Percentiles rank a stretch among this genome's conserved stretches.
phyloP scores from a whole-genome alignment of 345 rosid genomes.

The Gossypium longicalyx region DNA sequence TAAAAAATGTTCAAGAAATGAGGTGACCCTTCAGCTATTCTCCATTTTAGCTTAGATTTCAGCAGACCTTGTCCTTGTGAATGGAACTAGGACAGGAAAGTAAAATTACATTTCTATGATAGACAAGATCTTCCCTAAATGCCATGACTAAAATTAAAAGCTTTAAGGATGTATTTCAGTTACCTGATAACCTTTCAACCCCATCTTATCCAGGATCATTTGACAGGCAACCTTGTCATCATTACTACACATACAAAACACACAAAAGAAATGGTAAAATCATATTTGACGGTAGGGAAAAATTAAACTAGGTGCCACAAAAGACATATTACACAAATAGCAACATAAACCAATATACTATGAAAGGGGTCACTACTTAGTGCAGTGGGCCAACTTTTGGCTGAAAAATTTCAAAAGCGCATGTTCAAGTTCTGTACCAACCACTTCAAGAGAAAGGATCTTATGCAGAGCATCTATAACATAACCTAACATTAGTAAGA shows the following conservation, averaged over 20 bases:
- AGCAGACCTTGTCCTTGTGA: background rate
- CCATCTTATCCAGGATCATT: conserved; percentile 89
- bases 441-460: background rate
- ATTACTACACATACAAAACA: conserved; percentile 41
- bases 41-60: background rate
- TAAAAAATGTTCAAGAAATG: background rate
- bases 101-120: background rate
- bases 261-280: background rate
- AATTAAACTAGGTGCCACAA: background rate
- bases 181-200: conserved; percentile 96
- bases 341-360: background rate
- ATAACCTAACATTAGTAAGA: background rate
- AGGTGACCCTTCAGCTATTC: background rate
- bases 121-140: conserved; percentile 1
- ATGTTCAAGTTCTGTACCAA: background rate
- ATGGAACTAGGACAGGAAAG: background rate
- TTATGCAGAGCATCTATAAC: background rate
- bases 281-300: background rate
- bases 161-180: conserved; percentile 13
- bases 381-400: background rate
- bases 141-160: conserved; percentile 8
- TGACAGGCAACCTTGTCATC: conserved; percentile 93
- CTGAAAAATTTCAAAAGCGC: background rate
- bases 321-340: background rate
- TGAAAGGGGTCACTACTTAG: background rate